Conservation (phyloP, 352 stramenopile genomes). For the Blastocystis sp. region DNA sequence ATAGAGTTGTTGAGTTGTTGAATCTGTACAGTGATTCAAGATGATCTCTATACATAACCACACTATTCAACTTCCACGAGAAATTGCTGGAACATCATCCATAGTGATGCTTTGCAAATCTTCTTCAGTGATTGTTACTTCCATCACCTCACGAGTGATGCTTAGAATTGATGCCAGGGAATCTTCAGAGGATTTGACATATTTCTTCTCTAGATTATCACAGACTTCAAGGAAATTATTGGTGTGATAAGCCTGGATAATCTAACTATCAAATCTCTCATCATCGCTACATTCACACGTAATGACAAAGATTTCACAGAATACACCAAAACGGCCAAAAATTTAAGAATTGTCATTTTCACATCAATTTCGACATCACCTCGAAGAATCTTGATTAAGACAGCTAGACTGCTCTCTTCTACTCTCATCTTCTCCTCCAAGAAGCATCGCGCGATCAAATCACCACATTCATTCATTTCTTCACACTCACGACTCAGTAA, state of each 20-base stretch:
- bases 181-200: background rate
- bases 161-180: background rate
- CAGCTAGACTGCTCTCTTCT: background rate
- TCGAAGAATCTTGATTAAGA: background rate
- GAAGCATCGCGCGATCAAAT: background rate
- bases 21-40: conserved; percentile 7
- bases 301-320: conserved; percentile 1
- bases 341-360: conserved; percentile 30
- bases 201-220: background rate
- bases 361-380: background rate
- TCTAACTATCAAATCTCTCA: background rate
- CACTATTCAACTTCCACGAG: background rate
- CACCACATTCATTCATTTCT: conserved; percentile 10
- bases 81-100: background rate
- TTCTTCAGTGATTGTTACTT: conserved; percentile 46
- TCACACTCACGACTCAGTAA: conserved; percentile 16
- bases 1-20: conserved; percentile 9
- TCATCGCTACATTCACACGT: background rate
- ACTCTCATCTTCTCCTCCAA: background rate
- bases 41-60: conserved; percentile 14
- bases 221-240: conserved; percentile 2
- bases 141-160: conserved; percentile 44
- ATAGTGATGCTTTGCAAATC: background rate
- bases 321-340: conserved; percentile 47
- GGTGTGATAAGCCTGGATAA: conserved; percentile 3